Base-by-base conservation (phyloP, 208 protist genomes). In the Leishmania braziliensis region DNA sequence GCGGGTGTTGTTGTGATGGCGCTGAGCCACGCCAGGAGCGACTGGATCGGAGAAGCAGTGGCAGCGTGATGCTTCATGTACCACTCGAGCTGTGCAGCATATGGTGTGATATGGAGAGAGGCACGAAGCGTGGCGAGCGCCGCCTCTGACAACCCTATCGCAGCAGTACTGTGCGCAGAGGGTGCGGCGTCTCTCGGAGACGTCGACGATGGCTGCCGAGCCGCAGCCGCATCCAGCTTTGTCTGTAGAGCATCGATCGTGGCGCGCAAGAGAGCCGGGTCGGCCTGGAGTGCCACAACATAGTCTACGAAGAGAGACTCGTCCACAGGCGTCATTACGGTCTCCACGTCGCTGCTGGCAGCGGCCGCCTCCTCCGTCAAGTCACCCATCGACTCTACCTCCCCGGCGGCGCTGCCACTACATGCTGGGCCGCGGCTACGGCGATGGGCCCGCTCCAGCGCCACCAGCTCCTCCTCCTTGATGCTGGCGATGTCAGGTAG, bases 231-330 rank as follows among this genome's bases (percentile, higher is more conserved):
- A 43, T 76, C 39, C 23, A 84, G 50, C 43, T 58, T 36, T 14
- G 82, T 75, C 51, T 82, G 65, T 23, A 89, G 60, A 8, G 84
- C 83, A 39, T 85, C 78, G 16, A 87, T 84, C 58, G 86, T 82
- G 60, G 90, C 66, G 80, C 85, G 85, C 73, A 95, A 79, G 85
- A 85, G 60, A 70, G 79, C 79, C 3, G 86, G 68, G 68, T 79
- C 79, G 46, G 87, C 79, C 46, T 87, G 78, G 23, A 97, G 77
- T 4, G 80, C 68, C 16, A 97, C 72, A 18, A 97, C 91, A 53
- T 92, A 87, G 48, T 94, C 85, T 23, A 93, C 90, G 50, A 95
- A 97, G 33, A 94, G 75, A 0, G 43, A 86, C 76, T 95, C 92
- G 54, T 93, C 65, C 39, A 95, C 92, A 0, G 94, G 82, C 18